Evolutionary conservation across 805 yeast species (phyloP).

Genomic region (Lipomyces spencermartinsiae): DNA sequence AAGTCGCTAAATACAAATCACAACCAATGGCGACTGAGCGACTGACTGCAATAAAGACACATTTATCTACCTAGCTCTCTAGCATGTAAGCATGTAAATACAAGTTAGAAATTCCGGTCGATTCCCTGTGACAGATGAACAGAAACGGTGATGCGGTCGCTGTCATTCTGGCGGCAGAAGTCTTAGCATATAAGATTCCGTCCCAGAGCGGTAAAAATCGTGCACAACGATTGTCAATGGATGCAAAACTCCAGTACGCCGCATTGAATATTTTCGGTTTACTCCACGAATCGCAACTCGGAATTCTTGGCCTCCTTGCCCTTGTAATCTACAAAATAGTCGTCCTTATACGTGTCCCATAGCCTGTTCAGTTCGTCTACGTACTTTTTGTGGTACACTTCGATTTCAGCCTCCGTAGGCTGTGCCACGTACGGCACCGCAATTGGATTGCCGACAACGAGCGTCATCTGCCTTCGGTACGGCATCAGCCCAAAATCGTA

Average conservation of each 20-base stretch:
- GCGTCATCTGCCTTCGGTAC: slow-evolving; percentile 75
- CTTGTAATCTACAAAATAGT: slow-evolving; percentile 45
- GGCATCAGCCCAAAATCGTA: slow-evolving; percentile 93
- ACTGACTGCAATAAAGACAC: background rate
- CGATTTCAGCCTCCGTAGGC: slow-evolving; percentile 59
- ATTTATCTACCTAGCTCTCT: background rate
- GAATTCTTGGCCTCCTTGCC: slow-evolving; percentile 33
- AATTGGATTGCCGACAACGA: slow-evolving; percentile 59
- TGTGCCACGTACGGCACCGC: slow-evolving; percentile 54
- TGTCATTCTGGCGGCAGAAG: background rate
- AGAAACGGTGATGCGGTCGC: background rate
- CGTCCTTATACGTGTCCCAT: slow-evolving; percentile 69
- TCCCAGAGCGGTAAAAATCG: background rate
- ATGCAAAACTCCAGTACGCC: background rate
- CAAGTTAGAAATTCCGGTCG: background rate
- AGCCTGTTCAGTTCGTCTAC: slow-evolving; percentile 65
- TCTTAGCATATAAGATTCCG: background rate
- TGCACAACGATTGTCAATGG: background rate
- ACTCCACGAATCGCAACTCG: slow-evolving; percentile 36
- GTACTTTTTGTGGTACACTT: slow-evolving; percentile 75
- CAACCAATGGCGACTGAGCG: background rate
- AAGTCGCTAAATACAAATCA: too few relatives aligned
- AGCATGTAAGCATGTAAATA: background rate
- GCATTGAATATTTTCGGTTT: background rate
- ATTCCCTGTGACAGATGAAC: too few relatives aligned